Evolutionary conservation across 805 yeast species (phyloP), one percentile per base, ranked within the genome.

Genomic region (Candida ovalis): DNA sequence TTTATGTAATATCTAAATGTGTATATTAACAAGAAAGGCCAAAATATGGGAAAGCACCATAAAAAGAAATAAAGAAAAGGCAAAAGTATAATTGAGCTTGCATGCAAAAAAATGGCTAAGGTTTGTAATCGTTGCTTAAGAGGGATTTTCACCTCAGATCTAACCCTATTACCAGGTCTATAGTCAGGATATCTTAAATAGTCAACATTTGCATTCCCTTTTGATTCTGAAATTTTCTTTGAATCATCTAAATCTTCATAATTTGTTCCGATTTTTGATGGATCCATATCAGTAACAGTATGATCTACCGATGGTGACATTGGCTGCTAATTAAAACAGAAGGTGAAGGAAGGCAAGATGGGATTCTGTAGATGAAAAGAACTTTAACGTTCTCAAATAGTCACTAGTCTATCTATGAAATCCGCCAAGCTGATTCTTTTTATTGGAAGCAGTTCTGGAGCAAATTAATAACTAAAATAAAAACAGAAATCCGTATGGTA

Each of bases 11-110:
- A 86, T 28, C 79, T 68, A 7, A 76, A 69, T 19, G 83, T 62
- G 63, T 92, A 94, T 0, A 88, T 73, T 4, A 85, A 61, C 5
- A 86, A 57, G 5, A 82, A 47, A 1, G 88, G 73, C 96, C 97
- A 90, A 4, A 54, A 39, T 8, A 43, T 18, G 3, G 62, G 63
- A 42, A 76, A 69, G 0, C 90, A 74, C 68, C 86, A 72, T 1
- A 80, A 58, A 10, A 81, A 67, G 45, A 88, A 73, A 54, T 84
- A 81, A 3, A 82, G 44, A 7, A 80, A 69, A 1, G 77, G 64
- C 42, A 83, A 74, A 1, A 76, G 61, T 1, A 95, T 85, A 27
- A 88, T 81, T 4, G 87, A 76, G 17, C 88, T 73, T 1, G 85
- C 77, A 65, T 89, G 96, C 79, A 88, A 77, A 2, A 87, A 73